Percentiles rank a stretch among this genome's conserved stretches.
Evolutionary conservation across 495 filamentous ascomycete genomes (phyloP).

Genomic region (Penicillium cinerascens): DNA sequence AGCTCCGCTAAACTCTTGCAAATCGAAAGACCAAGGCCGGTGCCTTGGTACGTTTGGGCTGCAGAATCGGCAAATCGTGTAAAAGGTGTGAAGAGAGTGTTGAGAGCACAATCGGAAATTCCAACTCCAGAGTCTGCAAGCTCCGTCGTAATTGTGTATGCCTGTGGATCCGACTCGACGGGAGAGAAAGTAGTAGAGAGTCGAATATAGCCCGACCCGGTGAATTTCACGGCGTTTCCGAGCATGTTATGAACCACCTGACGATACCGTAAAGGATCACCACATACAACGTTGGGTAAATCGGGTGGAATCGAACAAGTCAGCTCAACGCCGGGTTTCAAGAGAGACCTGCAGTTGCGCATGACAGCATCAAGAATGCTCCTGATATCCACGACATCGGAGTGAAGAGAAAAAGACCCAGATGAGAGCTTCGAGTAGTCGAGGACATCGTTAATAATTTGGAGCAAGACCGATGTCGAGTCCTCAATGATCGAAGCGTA

Average conservation of each 20-base stretch:
- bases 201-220: conserved; percentile 62
- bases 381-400: conserved; percentile 63
- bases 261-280: conserved; percentile 69
- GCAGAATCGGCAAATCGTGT: conserved; percentile 79
- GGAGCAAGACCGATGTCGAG: conserved; percentile 69
- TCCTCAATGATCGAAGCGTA: conserved; percentile 71
- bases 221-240: conserved; percentile 82
- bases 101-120: conserved; percentile 65
- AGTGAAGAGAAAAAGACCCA: conserved; percentile 70
- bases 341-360: conserved; percentile 21
- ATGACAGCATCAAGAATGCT: conserved; percentile 48
- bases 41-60: conserved; percentile 68
- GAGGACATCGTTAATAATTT: conserved; percentile 81
- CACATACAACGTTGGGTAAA: conserved; percentile 34
- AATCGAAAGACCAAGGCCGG: conserved; percentile 71
- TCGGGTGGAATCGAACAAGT: conserved; percentile 46
- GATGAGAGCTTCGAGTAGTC: conserved; percentile 81
- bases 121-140: conserved; percentile 71
- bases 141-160: no score
- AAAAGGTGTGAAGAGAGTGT: conserved; percentile 76
- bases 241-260: conserved; percentile 79
- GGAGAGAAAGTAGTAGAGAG: conserved; percentile 50
- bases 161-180: conserved; percentile 10
- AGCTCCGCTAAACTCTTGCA: conserved; percentile 70
- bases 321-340: conserved; percentile 49